These are phyloP conservation scores for Dactylonectria macrodidyma DNA, from an alignment of 2,329 filamentous ascomycete species.

Conservation along the genomic window DNA sequence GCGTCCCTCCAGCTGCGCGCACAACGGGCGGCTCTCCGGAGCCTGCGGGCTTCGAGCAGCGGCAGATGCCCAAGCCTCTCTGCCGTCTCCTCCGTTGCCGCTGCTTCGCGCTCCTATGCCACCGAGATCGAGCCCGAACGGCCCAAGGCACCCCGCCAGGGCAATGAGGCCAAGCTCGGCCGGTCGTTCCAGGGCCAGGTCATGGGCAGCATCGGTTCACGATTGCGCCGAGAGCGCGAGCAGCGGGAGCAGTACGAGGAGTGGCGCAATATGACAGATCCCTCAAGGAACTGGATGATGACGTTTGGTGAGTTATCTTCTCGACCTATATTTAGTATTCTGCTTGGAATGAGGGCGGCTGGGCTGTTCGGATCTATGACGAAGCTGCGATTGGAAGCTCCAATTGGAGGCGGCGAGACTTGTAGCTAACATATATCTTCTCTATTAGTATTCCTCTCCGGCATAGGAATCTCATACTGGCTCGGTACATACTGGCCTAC, in stretches of 20 bases:
- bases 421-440: background rate
- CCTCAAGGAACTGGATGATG: constrained; percentile 64
- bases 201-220: constrained; percentile 70
- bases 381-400: background rate
- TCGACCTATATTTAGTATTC: background rate
- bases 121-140: constrained; percentile 56
- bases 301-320: constrained; percentile 65
- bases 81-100: constrained; percentile 26
- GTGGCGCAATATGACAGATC: constrained; percentile 58
- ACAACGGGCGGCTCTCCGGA: constrained; percentile 50
- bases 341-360: background rate
- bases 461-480: constrained; percentile 69
- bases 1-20: constrained; percentile 53
- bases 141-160: constrained; percentile 49
- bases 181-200: constrained; percentile 71
- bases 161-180: constrained; percentile 57
- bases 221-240: constrained; percentile 68
- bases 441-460: constrained; percentile 65
- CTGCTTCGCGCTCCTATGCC: constrained; percentile 49
- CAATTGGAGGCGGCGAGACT: background rate
- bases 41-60: constrained; percentile 43
- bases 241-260: constrained; percentile 66
- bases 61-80: constrained; percentile 30
- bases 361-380: background rate
- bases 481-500: constrained; percentile 70